A percentile compares a stretch with the other conserved stretches of the same genome.
Evolutionary conservation across 139 green algal species (phyloP).

Genomic region (Chlamydomonas eustigma): DNA sequence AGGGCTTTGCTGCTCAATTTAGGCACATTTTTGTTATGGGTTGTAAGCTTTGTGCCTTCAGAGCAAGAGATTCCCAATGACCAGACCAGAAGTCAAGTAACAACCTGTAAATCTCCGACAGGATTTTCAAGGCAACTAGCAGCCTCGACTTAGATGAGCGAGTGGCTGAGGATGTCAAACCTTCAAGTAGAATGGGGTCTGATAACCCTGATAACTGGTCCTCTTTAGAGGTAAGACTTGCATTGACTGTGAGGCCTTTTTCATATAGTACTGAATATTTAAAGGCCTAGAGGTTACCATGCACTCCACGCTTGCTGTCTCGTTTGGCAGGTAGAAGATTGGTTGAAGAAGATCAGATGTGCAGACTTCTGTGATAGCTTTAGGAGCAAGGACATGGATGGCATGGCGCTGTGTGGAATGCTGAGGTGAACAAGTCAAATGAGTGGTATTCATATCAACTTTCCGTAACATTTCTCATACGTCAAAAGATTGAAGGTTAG

Average conservation of each 20-base stretch:
- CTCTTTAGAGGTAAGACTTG: neutral
- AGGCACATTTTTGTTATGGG: too few relatives aligned
- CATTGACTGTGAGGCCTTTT: neutral
- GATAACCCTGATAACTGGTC: neutral
- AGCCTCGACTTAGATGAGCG: neutral
- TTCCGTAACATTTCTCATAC: too few relatives aligned
- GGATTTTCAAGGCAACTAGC: neutral
- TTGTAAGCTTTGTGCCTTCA: too few relatives aligned
- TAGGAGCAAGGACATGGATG: slow-evolving; percentile 37
- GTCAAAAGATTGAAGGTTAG: too few relatives aligned
- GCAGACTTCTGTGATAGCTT: slow-evolving; percentile 27
- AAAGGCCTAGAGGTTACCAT: too few relatives aligned
- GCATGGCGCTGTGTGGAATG: slow-evolving; percentile 34
- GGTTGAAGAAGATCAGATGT: slow-evolving; percentile 33
- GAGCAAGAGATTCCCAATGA: too few relatives aligned
- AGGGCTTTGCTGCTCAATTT: too few relatives aligned
- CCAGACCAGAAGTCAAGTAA: too few relatives aligned
- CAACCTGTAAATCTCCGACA: neutral
- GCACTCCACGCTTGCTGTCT: too few relatives aligned
- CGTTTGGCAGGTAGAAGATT: slow-evolving; percentile 30
- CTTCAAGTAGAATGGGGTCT: neutral
- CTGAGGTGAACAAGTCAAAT: slow-evolving; percentile 4
- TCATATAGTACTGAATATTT: too few relatives aligned
- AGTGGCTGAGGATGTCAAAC: neutral
- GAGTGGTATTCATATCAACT: neutral